These are phyloP conservation scores for Boletus bicolor DNA, from an alignment of 768 basidiomycete genomes.

Conservation along the genomic window DNA sequence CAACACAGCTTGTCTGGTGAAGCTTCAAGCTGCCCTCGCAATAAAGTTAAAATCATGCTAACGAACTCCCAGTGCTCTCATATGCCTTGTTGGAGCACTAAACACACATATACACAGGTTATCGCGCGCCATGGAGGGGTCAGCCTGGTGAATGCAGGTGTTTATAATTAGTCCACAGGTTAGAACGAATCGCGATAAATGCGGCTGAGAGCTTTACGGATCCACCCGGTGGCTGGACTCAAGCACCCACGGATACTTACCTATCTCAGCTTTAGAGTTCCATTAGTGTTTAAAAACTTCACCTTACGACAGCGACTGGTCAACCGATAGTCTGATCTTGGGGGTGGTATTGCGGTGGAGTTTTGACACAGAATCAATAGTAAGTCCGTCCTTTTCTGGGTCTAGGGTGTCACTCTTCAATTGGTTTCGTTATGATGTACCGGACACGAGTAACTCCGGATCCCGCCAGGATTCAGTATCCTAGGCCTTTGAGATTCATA, in stretches of 20 bases:
- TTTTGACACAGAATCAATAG: neutral
- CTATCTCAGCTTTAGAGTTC: conserved; percentile 9
- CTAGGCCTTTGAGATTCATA: neutral
- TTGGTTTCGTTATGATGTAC: neutral
- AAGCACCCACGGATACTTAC: neutral
- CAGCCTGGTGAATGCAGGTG: neutral
- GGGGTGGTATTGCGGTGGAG: neutral
- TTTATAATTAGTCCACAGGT: neutral
- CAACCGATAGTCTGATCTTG: neutral
- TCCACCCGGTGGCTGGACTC: neutral
- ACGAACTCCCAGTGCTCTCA: neutral
- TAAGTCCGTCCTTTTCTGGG: neutral
- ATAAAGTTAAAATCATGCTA: neutral
- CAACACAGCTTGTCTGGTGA: neutral
- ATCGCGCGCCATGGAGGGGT: neutral
- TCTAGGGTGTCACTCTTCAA: neutral
- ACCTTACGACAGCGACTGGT: neutral
- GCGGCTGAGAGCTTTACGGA: neutral
- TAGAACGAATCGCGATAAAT: neutral
- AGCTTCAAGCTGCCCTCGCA: neutral
- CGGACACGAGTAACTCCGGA: neutral
- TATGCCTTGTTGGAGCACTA: neutral
- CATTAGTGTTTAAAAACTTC: neutral
- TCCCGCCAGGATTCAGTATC: neutral
- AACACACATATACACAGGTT: neutral